These are phyloP conservation scores for Macrotyloma uniflorum DNA, from an alignment of 306 rosid species.

Conservation along the genomic window DNA sequence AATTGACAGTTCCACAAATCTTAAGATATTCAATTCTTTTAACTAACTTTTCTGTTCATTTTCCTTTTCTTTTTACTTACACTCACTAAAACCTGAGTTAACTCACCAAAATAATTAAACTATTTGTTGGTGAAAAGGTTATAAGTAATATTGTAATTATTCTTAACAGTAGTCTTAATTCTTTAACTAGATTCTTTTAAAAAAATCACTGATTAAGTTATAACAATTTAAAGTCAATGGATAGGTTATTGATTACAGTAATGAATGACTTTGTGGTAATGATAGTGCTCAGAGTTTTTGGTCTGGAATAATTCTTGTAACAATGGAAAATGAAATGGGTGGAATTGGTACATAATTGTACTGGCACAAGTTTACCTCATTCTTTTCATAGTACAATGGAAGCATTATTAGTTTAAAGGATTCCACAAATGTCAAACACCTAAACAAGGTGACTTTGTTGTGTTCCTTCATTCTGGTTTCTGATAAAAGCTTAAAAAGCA, in stretches of 20 bases:
- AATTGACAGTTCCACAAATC: neutral
- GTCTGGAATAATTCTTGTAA: neutral
- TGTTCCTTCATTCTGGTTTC: neutral
- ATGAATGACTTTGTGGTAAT: neutral
- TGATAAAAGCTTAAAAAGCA: neutral
- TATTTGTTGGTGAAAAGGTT: too few species aligned
- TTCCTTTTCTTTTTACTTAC: too few species aligned
- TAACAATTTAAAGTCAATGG: too few species aligned
- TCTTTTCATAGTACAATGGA: neutral
- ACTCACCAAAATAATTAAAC: neutral
- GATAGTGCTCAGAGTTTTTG: neutral
- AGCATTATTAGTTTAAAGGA: neutral
- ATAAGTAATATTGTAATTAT: too few species aligned
- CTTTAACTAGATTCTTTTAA: too few species aligned
- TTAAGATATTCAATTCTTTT: neutral
- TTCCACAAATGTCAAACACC: constrained; percentile 1
- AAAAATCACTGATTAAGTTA: too few species aligned
- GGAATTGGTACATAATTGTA: neutral
- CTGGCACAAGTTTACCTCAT: neutral
- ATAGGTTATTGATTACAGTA: too few species aligned
- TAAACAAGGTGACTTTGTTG: neutral
- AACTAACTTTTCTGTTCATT: too few species aligned
- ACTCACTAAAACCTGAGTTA: neutral
- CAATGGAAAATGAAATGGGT: neutral
- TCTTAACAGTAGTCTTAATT: too few species aligned